phyloP scores from a whole-genome alignment of 2,329 filamentous ascomycete species.

The Hirsutella minnesotensis region DNA sequence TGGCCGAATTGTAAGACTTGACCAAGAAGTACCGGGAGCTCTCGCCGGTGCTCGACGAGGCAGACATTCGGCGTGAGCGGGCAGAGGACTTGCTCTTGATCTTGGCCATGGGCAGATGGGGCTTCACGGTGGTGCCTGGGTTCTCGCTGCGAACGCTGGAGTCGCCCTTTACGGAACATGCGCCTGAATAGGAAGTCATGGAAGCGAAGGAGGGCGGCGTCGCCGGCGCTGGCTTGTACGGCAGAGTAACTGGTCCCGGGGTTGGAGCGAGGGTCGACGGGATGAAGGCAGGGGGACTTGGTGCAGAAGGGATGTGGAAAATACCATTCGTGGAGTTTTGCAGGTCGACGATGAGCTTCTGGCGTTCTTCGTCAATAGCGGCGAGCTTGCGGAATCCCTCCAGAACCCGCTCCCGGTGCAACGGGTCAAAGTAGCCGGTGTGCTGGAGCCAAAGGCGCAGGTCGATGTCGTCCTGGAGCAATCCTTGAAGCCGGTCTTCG shows the following conservation, averaged over 20 bases:
- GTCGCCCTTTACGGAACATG: not conserved
- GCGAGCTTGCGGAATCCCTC: too few relatives aligned
- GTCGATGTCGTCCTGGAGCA: conserved; percentile 7
- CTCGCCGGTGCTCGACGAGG: not conserved
- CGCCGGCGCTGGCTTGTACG: too few relatives aligned
- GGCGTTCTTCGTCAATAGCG: conserved; percentile 11
- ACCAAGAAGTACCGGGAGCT: conserved; percentile 21
- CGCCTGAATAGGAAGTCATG: too few relatives aligned
- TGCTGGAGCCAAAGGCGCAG: conserved; percentile 13
- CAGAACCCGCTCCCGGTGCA: conserved; percentile 8
- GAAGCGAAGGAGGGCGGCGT: too few relatives aligned
- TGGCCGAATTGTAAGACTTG: conserved; percentile 37
- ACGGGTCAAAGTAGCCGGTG: conserved; percentile 12
- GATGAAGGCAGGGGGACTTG: too few relatives aligned
- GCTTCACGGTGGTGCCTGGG: not conserved
- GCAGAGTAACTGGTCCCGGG: too few relatives aligned
- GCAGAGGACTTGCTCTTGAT: not conserved
- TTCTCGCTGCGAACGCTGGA: not conserved
- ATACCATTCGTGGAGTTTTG: not conserved
- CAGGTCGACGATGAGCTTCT: conserved; percentile 9
- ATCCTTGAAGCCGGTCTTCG: not conserved
- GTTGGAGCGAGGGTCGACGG: too few relatives aligned
- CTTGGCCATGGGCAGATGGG: not conserved
- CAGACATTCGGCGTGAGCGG: not conserved
- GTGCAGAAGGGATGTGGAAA: not conserved